Evolutionary conservation across 2,329 filamentous ascomycete genomes (phyloP).

Genomic region (Colletotrichum tabaci): DNA sequence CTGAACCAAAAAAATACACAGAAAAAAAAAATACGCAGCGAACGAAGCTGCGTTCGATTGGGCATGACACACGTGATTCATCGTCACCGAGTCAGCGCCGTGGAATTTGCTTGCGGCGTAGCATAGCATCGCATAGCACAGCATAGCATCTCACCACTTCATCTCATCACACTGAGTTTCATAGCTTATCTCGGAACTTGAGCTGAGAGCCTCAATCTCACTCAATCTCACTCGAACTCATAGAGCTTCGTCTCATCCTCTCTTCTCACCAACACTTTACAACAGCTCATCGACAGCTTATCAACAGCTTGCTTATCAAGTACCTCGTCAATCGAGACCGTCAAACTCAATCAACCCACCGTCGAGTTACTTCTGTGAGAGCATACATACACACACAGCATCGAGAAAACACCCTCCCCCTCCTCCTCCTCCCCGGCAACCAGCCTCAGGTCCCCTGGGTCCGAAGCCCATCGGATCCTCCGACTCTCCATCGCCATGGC

Average conservation of each 20-base stretch:
- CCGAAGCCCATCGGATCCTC: neutral
- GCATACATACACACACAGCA: no score
- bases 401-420: no score
- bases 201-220: no score
- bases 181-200: no score
- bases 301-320: no score
- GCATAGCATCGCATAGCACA: neutral
- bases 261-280: no score
- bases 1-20: neutral
- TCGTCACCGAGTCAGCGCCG: constrained; percentile 12
- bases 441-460: neutral
- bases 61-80: constrained; percentile 35
- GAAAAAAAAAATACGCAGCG: constrained; percentile 2
- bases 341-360: neutral
- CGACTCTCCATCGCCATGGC: constrained; percentile 43
- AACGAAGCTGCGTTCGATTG: neutral
- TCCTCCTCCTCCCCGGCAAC: neutral
- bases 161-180: neutral
- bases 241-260: no score
- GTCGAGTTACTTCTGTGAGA: no score
- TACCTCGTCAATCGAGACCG: neutral
- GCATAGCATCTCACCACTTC: neutral
- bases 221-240: no score
- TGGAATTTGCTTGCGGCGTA: neutral
- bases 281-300: no score